Base-by-base conservation (phyloP, 768 basidiomycete species). In the Rubroboletus pulcherrimus region DNA sequence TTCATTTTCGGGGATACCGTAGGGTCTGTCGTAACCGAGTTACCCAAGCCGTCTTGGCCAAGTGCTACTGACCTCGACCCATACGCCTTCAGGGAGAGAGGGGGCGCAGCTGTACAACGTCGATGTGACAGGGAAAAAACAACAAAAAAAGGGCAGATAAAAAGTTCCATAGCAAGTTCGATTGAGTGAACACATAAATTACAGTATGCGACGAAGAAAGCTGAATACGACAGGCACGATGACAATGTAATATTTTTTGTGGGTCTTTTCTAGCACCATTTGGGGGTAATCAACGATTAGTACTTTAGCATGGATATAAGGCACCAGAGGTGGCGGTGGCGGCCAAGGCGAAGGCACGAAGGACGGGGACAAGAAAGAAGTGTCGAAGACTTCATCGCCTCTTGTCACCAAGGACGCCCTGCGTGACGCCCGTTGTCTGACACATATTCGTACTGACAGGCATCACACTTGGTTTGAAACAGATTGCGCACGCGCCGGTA, bases 401-500 rank as follows among this genome's bases (percentile, higher is more conserved):
- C 7, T 39, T 24, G 17, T 58, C 63, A 66, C 65, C 64, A 63
- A 24, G 39, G 54, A 30, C 54, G 60, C 8, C 58, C 71, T n/a
- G 66, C 52, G 56, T 63, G 66, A 45, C 63, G 73, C 51, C 64
- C 71, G 46, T 72, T 67, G 58, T 74, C 74, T 33, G 72, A 71
- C 33, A 60, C 59, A 17, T 52, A 62, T 49, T 67, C 67, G n/a
- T 42, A 66, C 58, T 73, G 76, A 73, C 86, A 87, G 1, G 46
- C 59, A 5, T 85, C 86, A 71, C 86, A 88, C 53, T 79, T 74
- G 54, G 78, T 78, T 61, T 86, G 85, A 61, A 89, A 85, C 68
- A 87, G 74, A 67, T 82, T 89, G 55, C 78, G 72, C 38, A 89
- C 82, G 39, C 78, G 76, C 51, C 81, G 77, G 38, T 81, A 66